Percentiles rank a stretch among this genome's conserved stretches.
These are phyloP conservation scores for Fusarium clavum DNA, from an alignment of 2,329 filamentous ascomycete species.

Conservation along the genomic window DNA sequence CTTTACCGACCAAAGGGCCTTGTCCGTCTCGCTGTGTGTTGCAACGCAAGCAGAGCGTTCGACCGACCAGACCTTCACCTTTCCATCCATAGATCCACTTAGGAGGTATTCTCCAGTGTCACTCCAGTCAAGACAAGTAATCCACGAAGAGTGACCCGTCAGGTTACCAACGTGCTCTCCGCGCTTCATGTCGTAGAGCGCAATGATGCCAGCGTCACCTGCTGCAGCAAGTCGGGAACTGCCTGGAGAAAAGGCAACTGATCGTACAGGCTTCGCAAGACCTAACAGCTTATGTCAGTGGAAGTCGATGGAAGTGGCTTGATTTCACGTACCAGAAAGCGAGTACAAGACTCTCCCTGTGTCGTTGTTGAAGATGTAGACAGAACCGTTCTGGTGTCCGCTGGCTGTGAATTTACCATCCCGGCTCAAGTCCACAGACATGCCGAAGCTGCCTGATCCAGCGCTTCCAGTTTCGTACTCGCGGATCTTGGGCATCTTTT, in stretches of 20 bases:
- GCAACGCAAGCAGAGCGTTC: constrained; percentile 87
- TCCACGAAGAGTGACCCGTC: constrained; percentile 83
- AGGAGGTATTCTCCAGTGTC: constrained; percentile 91
- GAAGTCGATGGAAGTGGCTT: neutral
- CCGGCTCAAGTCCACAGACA: constrained; percentile 82
- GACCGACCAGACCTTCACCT: constrained; percentile 95
- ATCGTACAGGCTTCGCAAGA: constrained; percentile 85
- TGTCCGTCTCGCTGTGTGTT: constrained; percentile 91
- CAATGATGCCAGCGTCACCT: constrained; percentile 89
- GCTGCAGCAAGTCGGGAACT: constrained; percentile 87
- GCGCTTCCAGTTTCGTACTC: constrained; percentile 82
- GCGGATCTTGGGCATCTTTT: constrained; percentile 72
- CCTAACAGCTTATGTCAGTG: constrained; percentile 60
- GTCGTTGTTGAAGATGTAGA: constrained; percentile 96
- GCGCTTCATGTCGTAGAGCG: constrained; percentile 90
- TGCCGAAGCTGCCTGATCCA: constrained; percentile 87
- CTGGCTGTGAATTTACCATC: constrained; percentile 90
- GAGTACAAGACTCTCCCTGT: constrained; percentile 87
- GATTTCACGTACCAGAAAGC: constrained; percentile 72
- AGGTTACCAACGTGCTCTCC: constrained; percentile 93
- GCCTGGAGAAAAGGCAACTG: constrained; percentile 88
- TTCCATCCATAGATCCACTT: constrained; percentile 90
- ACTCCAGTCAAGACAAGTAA: constrained; percentile 93
- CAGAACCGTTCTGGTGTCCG: constrained; percentile 89
- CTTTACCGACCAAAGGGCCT: constrained; percentile 83